Evolutionary conservation across 2,329 filamentous ascomycete species (phyloP).

Genomic region (Aspergillus chevalieri): DNA sequence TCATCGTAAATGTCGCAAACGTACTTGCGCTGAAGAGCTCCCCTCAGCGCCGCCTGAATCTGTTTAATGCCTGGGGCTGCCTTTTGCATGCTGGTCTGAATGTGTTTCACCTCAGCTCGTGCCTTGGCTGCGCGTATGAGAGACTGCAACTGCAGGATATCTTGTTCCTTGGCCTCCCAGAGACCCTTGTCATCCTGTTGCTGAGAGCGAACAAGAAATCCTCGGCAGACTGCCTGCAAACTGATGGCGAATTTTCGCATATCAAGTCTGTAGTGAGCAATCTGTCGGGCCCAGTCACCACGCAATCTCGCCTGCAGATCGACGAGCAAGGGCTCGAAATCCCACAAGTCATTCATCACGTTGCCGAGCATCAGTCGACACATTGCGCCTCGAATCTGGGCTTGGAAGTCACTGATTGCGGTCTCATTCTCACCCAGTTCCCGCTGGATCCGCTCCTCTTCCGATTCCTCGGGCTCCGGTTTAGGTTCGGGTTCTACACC

Average conservation of each 20-base stretch:
- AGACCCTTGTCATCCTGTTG: slow-evolving; percentile 60
- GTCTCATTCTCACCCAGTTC: slow-evolving; percentile 72
- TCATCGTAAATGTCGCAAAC: slow-evolving; percentile 51
- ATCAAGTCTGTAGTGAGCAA: slow-evolving; percentile 71
- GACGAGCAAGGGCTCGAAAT: slow-evolving; percentile 68
- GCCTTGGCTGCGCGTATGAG: slow-evolving; percentile 57
- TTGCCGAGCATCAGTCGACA: slow-evolving; percentile 69
- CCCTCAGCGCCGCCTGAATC: slow-evolving; percentile 53
- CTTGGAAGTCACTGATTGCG: slow-evolving; percentile 72
- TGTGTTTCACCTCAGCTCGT: slow-evolving; percentile 36
- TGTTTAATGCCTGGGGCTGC: slow-evolving; percentile 40
- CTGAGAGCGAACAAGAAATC: slow-evolving; percentile 64
- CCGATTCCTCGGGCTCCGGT: slow-evolving; percentile 74
- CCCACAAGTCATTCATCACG: slow-evolving; percentile 86
- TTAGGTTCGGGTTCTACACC: slow-evolving; percentile 75
- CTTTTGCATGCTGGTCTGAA: slow-evolving; percentile 34
- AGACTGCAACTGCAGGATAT: slow-evolving; percentile 75
- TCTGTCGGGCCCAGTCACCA: slow-evolving; percentile 79
- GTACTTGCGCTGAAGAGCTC: slow-evolving; percentile 38
- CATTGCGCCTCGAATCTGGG: slow-evolving; percentile 76
- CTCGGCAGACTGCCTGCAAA: slow-evolving; percentile 73
- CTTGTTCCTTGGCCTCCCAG: slow-evolving; percentile 65
- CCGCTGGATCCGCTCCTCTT: slow-evolving; percentile 79
- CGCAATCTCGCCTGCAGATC: slow-evolving; percentile 82
- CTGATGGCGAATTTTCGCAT: slow-evolving; percentile 76